Evolutionary conservation across 768 basidiomycete species (phyloP).

Genomic region (Trametes cubensis): DNA sequence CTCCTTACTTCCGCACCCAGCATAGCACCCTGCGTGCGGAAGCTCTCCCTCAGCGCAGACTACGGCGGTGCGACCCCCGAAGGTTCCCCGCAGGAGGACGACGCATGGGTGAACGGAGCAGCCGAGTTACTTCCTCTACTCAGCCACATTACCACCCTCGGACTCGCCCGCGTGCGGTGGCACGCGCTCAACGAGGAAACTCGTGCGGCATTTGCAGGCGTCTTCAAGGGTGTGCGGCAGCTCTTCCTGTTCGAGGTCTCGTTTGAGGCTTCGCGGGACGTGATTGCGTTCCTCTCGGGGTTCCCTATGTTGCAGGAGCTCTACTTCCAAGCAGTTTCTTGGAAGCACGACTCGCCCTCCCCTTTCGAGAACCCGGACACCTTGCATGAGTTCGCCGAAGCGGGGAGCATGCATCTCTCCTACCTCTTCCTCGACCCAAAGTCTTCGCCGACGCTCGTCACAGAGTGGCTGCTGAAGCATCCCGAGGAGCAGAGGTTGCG

Average conservation of each 20-base stretch:
- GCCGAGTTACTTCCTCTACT: conserved; percentile 26
- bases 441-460: conserved; percentile 34
- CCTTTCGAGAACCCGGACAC: conserved; percentile 13
- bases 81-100: conserved; percentile 26
- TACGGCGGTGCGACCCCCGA: conserved; percentile 22
- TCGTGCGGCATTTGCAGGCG: conserved; percentile 25
- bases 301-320: conserved; percentile 32
- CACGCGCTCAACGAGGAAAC: conserved; percentile 27
- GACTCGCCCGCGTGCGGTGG: conserved; percentile 32
- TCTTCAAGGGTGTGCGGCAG: conserved; percentile 25
- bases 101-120: conserved; percentile 27
- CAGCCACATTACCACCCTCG: conserved; percentile 25
- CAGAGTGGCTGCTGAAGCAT: conserved; percentile 33
- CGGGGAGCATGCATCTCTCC: conserved; percentile 27
- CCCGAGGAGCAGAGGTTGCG: conserved; percentile 30
- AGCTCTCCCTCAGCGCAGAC: conserved; percentile 29
- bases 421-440: conserved; percentile 34
- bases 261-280: conserved; percentile 31
- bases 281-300: conserved; percentile 30
- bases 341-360: conserved; percentile 29
- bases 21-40: conserved; percentile 29
- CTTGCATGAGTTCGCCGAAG: neutral
- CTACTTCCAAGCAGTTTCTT: conserved; percentile 35
- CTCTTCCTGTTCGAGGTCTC: conserved; percentile 35
- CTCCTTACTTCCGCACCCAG: conserved; percentile 24